Percentiles rank a stretch among this genome's conserved stretches.
phyloP scores from a whole-genome alignment of 371 early-diverging fungal species.

The Antonospora locustae region DNA sequence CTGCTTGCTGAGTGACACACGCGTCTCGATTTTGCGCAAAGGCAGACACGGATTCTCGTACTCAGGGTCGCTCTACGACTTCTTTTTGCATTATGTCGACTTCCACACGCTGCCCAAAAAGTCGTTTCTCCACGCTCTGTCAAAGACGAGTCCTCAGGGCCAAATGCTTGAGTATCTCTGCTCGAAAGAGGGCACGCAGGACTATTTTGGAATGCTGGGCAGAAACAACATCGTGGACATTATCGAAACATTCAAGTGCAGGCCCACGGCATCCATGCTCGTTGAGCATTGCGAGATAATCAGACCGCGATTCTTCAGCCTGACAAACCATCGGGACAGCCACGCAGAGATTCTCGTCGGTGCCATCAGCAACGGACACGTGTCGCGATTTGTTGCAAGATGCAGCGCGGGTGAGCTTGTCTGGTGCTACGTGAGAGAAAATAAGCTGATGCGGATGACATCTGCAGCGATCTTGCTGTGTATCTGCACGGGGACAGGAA shows the following conservation, averaged over 20 bases:
- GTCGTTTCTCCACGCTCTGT: conserved; percentile 24
- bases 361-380: no score
- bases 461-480: conserved; percentile 11
- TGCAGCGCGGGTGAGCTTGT: neutral
- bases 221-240: conserved; percentile 47
- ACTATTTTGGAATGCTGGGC: conserved; percentile 39
- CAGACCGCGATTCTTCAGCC: conserved; percentile 51
- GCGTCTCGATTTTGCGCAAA: conserved; percentile 8
- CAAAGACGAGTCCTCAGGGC: conserved; percentile 5
- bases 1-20: neutral
- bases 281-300: conserved; percentile 42
- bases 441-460: conserved; percentile 24
- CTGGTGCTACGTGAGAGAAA: conserved; percentile 3
- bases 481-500: conserved; percentile 52
- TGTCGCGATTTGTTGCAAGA: neutral
- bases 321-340: conserved; percentile 31
- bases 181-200: conserved; percentile 41
- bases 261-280: conserved; percentile 29
- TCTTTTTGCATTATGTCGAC: conserved; percentile 43
- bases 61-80: conserved; percentile 36
- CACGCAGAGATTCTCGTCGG: conserved; percentile 41
- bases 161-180: conserved; percentile 40
- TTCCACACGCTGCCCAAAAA: conserved; percentile 44
- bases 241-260: conserved; percentile 35
- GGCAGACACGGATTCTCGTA: conserved; percentile 24